Evolutionary conservation across 2,329 filamentous ascomycete genomes (phyloP), one percentile per base, ranked within the genome.

Genomic region (Didymella arachidicola): DNA sequence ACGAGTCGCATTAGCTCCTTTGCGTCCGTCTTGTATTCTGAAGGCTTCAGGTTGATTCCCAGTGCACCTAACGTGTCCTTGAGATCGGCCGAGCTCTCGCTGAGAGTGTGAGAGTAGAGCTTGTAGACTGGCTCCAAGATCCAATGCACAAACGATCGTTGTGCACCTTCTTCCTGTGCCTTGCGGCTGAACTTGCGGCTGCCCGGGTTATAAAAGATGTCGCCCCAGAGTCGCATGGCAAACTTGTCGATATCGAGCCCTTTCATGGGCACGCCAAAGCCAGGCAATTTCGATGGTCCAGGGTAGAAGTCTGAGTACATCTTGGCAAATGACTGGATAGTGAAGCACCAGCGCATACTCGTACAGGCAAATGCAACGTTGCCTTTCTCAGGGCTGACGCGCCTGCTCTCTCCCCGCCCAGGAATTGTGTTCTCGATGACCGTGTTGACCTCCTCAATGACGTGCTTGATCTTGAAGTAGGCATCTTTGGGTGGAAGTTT

Each of bases 381-480:
- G 61, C 95, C 95, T 79, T 93, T 97, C 74, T 99, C 95, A 0
- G 95, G 95, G 67, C 94, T 98, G 62, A 99, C 79, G 64, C 95
- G 87, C 77, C 87, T 87, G 61, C 85, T 87, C 71, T 92, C 91
- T 27, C 93, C 93, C 68, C 87, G 86, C 2, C 92, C 89, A 4
- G 95, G 94, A 27, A 93, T 83, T 3, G 91, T 90, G 74, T 91
- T 93, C 73, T 96, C 92, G 70, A 99, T 98, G 67, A 95, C 82
- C 1, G 92, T 97, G 79, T 99, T 99, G 78, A 99, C 93, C 78
- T 98, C 92, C 77, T 99, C 95, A 52, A 99, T 87, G n/a, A 97
- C 93, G 76, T 98, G 93, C 80, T 97, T 98, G 53, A 99, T 83
- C 83, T 99, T 99, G 84, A 97, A 98, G 80, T 99, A 99, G 12